Evolutionary conservation across 495 filamentous ascomycete genomes (phyloP).

Genomic region (Chaetomidium leptoderma): DNA sequence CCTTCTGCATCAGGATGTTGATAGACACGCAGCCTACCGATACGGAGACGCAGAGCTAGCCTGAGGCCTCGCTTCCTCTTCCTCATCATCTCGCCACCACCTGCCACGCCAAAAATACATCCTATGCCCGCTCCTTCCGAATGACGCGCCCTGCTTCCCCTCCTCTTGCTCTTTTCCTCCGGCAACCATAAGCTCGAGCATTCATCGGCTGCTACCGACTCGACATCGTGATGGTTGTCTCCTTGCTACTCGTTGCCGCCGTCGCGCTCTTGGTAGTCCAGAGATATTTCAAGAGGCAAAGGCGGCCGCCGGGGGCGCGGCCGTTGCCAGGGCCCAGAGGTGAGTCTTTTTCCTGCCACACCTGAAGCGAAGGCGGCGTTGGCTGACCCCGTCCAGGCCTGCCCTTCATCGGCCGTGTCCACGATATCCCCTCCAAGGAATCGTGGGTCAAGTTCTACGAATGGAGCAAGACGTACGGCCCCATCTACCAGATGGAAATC

Average conservation of each 20-base stretch:
- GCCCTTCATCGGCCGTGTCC: slow-evolving; percentile 55
- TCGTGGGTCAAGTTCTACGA: slow-evolving; percentile 57
- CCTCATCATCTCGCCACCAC: too few species aligned
- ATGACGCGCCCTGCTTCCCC: too few species aligned
- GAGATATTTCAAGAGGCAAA: slow-evolving; percentile 7
- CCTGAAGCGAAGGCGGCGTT: too few species aligned
- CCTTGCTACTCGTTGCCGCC: neutral
- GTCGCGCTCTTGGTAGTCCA: slow-evolving; percentile 9
- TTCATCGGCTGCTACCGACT: neutral
- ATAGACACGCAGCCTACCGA: too few species aligned
- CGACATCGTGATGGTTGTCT: neutral
- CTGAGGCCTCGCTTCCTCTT: too few species aligned
- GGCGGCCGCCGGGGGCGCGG: slow-evolving; percentile 8
- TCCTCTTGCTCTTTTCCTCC: too few species aligned
- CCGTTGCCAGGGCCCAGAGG: slow-evolving; percentile 22
- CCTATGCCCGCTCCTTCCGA: too few species aligned
- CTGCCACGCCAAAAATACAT: too few species aligned
- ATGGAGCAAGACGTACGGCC: slow-evolving; percentile 60
- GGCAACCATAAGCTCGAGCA: too few species aligned
- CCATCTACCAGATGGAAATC: slow-evolving; percentile 57
- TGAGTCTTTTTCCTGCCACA: neutral
- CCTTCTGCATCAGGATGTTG: too few species aligned
- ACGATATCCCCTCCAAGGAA: slow-evolving; percentile 50
- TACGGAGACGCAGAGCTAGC: too few species aligned
- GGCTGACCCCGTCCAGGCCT: slow-evolving; percentile 27